Evolutionary conservation across 306 rosid genomes (phyloP), one percentile per base, ranked within the genome.

Genomic region (Cicer judaicum): DNA sequence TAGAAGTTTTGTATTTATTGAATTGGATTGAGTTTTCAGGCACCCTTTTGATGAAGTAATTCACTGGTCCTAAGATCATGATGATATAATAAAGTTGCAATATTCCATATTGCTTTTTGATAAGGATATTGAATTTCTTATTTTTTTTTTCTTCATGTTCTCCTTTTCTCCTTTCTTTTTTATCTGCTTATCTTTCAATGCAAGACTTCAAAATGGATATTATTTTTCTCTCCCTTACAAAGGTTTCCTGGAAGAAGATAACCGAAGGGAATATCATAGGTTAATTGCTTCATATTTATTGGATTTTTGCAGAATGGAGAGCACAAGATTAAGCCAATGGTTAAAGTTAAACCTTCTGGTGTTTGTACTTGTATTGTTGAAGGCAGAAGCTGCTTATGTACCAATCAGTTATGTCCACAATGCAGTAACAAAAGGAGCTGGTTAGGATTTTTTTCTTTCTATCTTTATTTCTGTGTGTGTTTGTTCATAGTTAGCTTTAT

Each of bases 351-450:
- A 48, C 42, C 54, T 91, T 80, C 38, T 87, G 57, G 81, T 72
- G 47, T 86, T 76, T 69, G 61, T 71, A 7, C 72, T 81, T 53
- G 42, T 86, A 57, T 80, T 86, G 61, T 64, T 92, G 64, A 80
- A 74, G 78, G 69, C 79, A 47, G 89, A 85, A 53, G 88, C 88
- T 65, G 50, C 72, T 79, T 83, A 78, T 73, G 93, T 94, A 14
- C 89, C 86, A 61, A 88, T 94, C 60, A 90, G 96, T 78, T 86
- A 67, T 63, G 82, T 92, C 69, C 53, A 80, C 44, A 81, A 34
- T 8, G 97, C 99, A 2, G 89, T 89, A 14, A 70, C 88, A 49
- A 92, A 84, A 84, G 99, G 99, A 82, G 99, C 96, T 1, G 97
- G 97, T 94, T 77, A 88, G 92, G 80, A 80, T 60, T 19, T 70